These are phyloP conservation scores for Synchytrium microbalum DNA, from an alignment of 371 early-diverging fungal genomes.

Conservation along the genomic window DNA sequence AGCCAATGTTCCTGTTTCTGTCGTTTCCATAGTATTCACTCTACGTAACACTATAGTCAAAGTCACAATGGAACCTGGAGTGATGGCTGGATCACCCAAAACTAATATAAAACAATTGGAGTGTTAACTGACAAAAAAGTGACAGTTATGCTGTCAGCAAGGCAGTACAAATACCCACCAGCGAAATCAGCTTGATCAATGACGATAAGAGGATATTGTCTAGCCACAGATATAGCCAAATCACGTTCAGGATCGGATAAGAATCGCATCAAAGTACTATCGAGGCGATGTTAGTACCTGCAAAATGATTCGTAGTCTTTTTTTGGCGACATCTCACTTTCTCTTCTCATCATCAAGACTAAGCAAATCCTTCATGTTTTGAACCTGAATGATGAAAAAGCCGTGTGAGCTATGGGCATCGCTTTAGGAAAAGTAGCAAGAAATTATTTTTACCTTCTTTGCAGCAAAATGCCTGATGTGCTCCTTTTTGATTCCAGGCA, in stretches of 20 bases:
- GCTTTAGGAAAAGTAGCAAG: too few relatives aligned
- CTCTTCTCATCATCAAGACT: conserved; percentile 43
- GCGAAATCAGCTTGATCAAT: not conserved
- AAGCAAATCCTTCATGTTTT: conserved; percentile 55
- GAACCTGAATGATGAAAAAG: conserved; percentile 24
- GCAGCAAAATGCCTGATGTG: conserved; percentile 28
- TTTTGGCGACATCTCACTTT: conserved; percentile 2
- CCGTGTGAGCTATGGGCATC: too few relatives aligned
- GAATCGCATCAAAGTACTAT: conserved; percentile 37
- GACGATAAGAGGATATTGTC: conserved; percentile 37
- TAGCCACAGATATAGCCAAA: conserved; percentile 62
- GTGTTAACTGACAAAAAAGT: not conserved
- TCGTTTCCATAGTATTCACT: conserved; percentile 14
- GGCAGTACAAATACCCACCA: not conserved
- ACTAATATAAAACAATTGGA: conserved; percentile 18
- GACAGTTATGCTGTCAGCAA: too few relatives aligned
- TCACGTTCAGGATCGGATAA: conserved; percentile 51
- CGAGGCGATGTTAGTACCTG: too few relatives aligned
- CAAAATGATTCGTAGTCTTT: too few relatives aligned
- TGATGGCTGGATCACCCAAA: conserved; percentile 37
- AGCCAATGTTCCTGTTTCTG: conserved; percentile 1
- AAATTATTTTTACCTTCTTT: conserved; percentile 37
- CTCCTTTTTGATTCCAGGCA: conserved; percentile 52
- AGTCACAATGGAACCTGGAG: conserved; percentile 37
- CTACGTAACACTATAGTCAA: conserved; percentile 30